These are phyloP conservation scores for barrel medic (Medicago truncatula) DNA, from an alignment of 306 rosid species.

Conservation along the genomic window MtrunA17r5.0-ANR NC_053048.1:47012001-47012500, in stretches of 20 bases:
- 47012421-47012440: neutral
- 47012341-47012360: neutral
- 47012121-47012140: slow-evolving; percentile 69
- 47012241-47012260: slow-evolving; percentile 27
- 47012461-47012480: neutral
- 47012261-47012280: slow-evolving; percentile 25
- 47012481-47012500: neutral
- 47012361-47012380: slow-evolving; percentile 29
- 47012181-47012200: slow-evolving; percentile 76
- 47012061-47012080: slow-evolving; percentile 97
- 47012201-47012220: slow-evolving; percentile 17
- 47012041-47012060: slow-evolving; percentile 84
- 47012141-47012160: slow-evolving; percentile 68
- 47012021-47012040: slow-evolving; percentile 90
- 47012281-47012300: slow-evolving; percentile 31
- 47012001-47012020: slow-evolving; percentile 68
- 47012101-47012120: slow-evolving; percentile 74
- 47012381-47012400: too few relatives aligned
- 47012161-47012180: slow-evolving; percentile 83
- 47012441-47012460: neutral
- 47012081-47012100: slow-evolving; percentile 95
- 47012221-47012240: slow-evolving; percentile 19
- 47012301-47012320: neutral
- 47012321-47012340: slow-evolving; percentile 13
- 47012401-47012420: too few relatives aligned